Evolutionary conservation across 2,329 filamentous ascomycete genomes (phyloP), one percentile per base, ranked within the genome.

Genomic region (Verruconis gallopava): DNA sequence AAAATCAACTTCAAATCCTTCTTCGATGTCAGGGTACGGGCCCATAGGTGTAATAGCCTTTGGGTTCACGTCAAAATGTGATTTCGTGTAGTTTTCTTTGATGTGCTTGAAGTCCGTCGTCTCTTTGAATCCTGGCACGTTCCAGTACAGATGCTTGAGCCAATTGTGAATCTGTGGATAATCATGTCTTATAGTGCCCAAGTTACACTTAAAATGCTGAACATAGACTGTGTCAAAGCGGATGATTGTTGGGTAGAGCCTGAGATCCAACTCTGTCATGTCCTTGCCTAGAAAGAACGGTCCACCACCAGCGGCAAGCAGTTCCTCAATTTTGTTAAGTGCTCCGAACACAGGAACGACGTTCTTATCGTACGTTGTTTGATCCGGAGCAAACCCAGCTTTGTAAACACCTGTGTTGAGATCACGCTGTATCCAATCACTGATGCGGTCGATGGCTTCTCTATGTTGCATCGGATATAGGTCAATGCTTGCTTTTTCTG

Each of bases 71-170:
- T 79, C 75, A 49, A 57, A 63, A 58, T 79, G 76, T 48, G 71
- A 76, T 65, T 75, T 76, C 2, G 75, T 79, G 55, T 80, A 80
- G 52, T 80, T 76, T 34, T 72, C 80, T 73, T 93, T 95, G 67
- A 96, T 96, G 64, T 98, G 91, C 60, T 93, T 75, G 58, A 93
- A 94, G 60, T 95, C 75, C 17, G 88, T 93, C 47, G 86, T 91
- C 40, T 82, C 75, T 48, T 68, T 67, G 65, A 93, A 95, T 2
- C 85, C 85, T 0, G 77, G 68, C 17, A 77, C 59, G 50, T 80
- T 79, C 86, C 86, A 94, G 66, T 93, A 95, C 52, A 93, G 64
- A 55, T 79, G 72, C 43, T 83, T 72, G 64, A 94, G 61, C 86
- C 88, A 95, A 46, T 65, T 67, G 65, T 95, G 84, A 46, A 93